A percentile compares a stretch with the other conserved stretches of the same genome.
Conservation (phyloP, 1,139 yeast genomes). For the Kodamaea sp. region DNA sequence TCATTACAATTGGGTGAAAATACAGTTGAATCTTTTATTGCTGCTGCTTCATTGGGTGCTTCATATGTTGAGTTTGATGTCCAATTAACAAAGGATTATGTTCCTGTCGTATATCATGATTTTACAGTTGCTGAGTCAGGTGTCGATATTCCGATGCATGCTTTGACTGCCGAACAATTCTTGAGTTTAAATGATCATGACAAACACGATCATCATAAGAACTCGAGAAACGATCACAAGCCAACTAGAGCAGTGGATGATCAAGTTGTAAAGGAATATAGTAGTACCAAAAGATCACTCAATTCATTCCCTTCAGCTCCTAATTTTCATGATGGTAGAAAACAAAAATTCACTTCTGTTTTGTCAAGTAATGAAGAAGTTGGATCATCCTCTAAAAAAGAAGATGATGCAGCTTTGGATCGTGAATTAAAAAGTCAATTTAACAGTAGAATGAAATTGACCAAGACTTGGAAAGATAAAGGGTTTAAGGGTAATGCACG, state of each 20-base stretch:
- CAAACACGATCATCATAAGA: constrained; percentile 8
- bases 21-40: constrained; percentile 91
- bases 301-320: constrained; percentile 38
- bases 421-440: constrained; percentile 38
- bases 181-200: constrained; percentile 51
- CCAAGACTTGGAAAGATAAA: constrained; percentile 80
- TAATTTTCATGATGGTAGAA: constrained; percentile 16
- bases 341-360: constrained; percentile 8
- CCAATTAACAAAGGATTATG: constrained; percentile 87
- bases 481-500: constrained; percentile 91
- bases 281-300: constrained; percentile 39
- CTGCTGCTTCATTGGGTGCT: constrained; percentile 94
- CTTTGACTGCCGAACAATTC: constrained; percentile 85
- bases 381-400: constrained; percentile 9
- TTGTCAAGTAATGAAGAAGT: constrained; percentile 10
- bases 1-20: constrained; percentile 94
- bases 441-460: constrained; percentile 72
- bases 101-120: constrained; percentile 94
- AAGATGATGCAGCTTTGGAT: constrained; percentile 32
- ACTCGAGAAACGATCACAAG: constrained; percentile 7
- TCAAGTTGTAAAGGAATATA: constrained; percentile 29
- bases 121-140: constrained; percentile 95
- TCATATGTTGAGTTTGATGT: constrained; percentile 95
- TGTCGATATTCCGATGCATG: constrained; percentile 94
- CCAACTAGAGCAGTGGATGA: constrained; percentile 32